Conservation (phyloP, 2,329 filamentous ascomycete genomes). For the Neocucurbitaria cava region DNA sequence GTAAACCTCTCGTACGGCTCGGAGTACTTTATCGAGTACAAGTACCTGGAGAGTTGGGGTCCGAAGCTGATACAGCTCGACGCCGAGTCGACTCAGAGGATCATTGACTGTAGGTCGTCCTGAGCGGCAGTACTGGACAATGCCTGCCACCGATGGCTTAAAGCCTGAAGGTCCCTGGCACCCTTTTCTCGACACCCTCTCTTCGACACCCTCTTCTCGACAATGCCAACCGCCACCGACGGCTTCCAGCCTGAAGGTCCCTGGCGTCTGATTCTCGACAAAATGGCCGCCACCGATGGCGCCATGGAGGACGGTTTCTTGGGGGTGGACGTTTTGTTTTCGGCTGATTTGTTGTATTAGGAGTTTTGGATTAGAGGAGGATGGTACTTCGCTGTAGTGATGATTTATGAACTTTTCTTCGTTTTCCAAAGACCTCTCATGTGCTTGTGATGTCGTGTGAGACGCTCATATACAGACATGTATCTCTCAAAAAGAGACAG, state of each 20-base stretch:
- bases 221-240: slow-evolving; percentile 1
- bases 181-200: not conserved
- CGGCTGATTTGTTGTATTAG: not conserved
- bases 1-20: slow-evolving; percentile 21
- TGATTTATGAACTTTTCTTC: no score
- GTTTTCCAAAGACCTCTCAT: no score
- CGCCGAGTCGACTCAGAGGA: slow-evolving; percentile 12
- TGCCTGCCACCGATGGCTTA: slow-evolving; percentile 10
- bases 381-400: no score
- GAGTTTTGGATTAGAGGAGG: no score
- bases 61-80: slow-evolving; percentile 13
- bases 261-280: no score
- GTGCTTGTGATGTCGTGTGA: no score
- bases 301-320: not conserved
- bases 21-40: slow-evolving; percentile 22
- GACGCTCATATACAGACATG: no score
- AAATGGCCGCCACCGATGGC: no score
- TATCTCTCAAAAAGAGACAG: no score
- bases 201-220: slow-evolving; percentile 1
- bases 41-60: slow-evolving; percentile 16
- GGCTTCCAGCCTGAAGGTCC: slow-evolving; percentile 6
- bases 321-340: not conserved
- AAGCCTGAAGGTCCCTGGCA: slow-evolving; percentile 13
- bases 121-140: slow-evolving; percentile 1
- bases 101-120: not conserved